Evolutionary conservation across 345 rosid genomes (phyloP).

Genomic region (thale cress (Arabidopsis thaliana)): DNA sequence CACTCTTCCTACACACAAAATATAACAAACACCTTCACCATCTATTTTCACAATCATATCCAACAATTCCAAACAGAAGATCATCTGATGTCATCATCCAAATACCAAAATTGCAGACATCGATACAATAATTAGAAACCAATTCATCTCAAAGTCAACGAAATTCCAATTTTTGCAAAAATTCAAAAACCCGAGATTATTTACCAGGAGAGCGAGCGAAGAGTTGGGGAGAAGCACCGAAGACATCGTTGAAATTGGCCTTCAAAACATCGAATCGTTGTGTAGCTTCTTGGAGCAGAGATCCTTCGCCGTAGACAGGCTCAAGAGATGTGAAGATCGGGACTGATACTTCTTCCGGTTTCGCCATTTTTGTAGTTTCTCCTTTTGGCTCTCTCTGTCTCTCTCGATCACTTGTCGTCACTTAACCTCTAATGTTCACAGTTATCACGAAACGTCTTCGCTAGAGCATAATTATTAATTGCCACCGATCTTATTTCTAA

Average conservation of each 20-base stretch:
- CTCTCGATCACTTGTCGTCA: background rate
- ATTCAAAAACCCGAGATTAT: background rate
- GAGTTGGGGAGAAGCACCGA: conserved; percentile 69
- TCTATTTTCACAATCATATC: conserved; percentile 6
- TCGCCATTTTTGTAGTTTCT: conserved; percentile 55
- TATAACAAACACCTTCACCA: background rate
- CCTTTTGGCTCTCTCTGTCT: background rate
- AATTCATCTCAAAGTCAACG: background rate
- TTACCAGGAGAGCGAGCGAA: conserved; percentile 94
- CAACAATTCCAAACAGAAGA: background rate
- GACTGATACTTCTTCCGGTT: conserved; percentile 68
- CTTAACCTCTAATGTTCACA: conserved; percentile 20
- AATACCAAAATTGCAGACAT: background rate
- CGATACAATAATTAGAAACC: background rate
- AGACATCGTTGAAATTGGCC: conserved; percentile 63
- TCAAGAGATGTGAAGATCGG: conserved; percentile 70
- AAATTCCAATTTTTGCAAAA: background rate
- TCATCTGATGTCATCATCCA: background rate
- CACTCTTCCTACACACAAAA: conserved; percentile 72
- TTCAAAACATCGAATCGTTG: conserved; percentile 69
- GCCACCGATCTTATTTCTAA: background rate
- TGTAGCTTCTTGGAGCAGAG: conserved; percentile 77
- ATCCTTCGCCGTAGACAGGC: conserved; percentile 76
- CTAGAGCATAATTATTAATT: background rate
- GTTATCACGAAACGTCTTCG: background rate